Base-by-base conservation (phyloP, 2,329 filamentous ascomycete genomes). In the Xylariaceae sp. region DNA sequence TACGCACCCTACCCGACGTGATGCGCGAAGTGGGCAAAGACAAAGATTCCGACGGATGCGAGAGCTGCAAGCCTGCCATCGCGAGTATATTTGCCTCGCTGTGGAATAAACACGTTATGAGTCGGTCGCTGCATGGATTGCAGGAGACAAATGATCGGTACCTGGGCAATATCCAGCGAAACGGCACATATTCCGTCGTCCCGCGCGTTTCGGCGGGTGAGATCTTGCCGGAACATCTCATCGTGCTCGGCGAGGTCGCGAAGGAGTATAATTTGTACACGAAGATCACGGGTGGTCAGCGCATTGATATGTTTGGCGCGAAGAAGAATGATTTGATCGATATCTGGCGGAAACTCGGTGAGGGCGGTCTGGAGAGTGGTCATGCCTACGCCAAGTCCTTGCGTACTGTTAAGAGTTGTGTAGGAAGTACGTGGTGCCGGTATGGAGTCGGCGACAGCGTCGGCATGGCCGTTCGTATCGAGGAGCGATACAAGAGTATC, bases 121-220 rank as follows among this genome's bases (percentile, higher is more conserved):
- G 89, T 65, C 80, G 82, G 60, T 79, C 85, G 0, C 77, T 82
- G 2, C 84, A 90, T 70, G 89, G 89, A 18, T 80, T 96, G 0
- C 92, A 96, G 73, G 92, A 96, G 61, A 96, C 92, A 4, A 96
- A 96, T 72, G 92, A 96, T 73, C 82, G 87, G 50, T 96, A 89
- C 73, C 77, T 96, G 53, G 92, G 86, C 55, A 96, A 96, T 71
- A 94, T 96, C 57, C 92, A 96, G 73, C 84, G 92, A 44, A 92
- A 96, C 73, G 92, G 92, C 47, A 96, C 91, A 0, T 96, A 92
- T 74, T 93, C 89, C 1, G 91, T 96, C 9, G 82, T 96, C 0
- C 92, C 92, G 2, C 86, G 92, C 50, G 85, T 96, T 0, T 82
- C 90, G 1, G 92, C 84, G 51, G 92, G 92, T 61, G 92, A 96